These are phyloP conservation scores for Synura sp. DNA, from an alignment of 352 stramenopile genomes.

Conservation along the genomic window DNA sequence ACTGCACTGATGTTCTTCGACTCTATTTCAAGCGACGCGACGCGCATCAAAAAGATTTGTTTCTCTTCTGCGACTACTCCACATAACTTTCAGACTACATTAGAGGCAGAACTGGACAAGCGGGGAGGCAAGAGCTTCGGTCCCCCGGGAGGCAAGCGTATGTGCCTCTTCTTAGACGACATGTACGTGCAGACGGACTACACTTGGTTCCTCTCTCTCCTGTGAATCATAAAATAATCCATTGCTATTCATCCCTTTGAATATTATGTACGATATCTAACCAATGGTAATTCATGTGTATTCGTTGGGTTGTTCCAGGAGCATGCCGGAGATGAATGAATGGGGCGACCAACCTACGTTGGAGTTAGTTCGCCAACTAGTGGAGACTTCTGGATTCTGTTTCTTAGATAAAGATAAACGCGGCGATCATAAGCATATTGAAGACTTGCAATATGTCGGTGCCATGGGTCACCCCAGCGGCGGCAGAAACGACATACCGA, in stretches of 20 bases:
- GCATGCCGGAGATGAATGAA: constrained; percentile 83
- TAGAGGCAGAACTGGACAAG: constrained; percentile 87
- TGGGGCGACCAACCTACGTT: constrained; percentile 87
- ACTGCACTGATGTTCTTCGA: constrained; percentile 66
- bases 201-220: too few species aligned
- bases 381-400: constrained; percentile 80
- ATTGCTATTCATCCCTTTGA: too few species aligned
- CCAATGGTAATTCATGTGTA: too few species aligned
- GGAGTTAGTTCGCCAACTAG: constrained; percentile 86
- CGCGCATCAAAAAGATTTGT: constrained; percentile 72
- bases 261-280: too few species aligned
- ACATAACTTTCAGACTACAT: constrained; percentile 65
- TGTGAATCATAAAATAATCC: too few species aligned
- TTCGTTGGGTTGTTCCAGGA: too few species aligned
- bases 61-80: constrained; percentile 72
- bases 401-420: constrained; percentile 86
- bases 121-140: constrained; percentile 80
- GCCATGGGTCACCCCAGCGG: constrained; percentile 81
- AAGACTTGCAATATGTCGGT: constrained; percentile 82
- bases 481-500: constrained; percentile 79
- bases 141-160: constrained; percentile 66
- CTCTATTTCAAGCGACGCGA: constrained; percentile 47
- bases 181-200: too few species aligned
- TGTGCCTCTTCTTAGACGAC: constrained; percentile 81
- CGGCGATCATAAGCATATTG: constrained; percentile 83